A percentile compares a stretch with the other conserved stretches of the same genome.
Conservation (phyloP, 352 stramenopile species). For the Phytopythium litorale region DNA sequence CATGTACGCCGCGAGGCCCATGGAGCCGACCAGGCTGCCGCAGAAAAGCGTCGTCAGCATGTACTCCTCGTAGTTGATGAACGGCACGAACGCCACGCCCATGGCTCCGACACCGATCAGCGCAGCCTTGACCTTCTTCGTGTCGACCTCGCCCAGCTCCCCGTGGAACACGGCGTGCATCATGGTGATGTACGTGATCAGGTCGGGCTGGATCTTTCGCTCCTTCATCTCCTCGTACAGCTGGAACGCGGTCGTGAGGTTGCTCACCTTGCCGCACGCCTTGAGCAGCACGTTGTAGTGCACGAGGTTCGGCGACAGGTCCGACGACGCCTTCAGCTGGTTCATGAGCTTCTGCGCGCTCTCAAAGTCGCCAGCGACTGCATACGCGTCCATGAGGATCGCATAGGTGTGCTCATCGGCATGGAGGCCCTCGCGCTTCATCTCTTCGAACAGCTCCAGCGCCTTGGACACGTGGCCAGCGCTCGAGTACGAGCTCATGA, state of each 20-base stretch:
- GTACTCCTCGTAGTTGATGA: slow-evolving; percentile 76
- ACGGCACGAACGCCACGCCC: slow-evolving; percentile 49
- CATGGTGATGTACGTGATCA: slow-evolving; percentile 85
- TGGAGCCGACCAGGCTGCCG: slow-evolving; percentile 66
- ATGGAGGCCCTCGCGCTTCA: slow-evolving; percentile 44
- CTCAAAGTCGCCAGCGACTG: slow-evolving; percentile 55
- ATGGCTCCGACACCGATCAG: slow-evolving; percentile 57
- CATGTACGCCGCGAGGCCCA: slow-evolving; percentile 82
- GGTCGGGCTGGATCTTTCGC: slow-evolving; percentile 57
- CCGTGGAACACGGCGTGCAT: slow-evolving; percentile 86
- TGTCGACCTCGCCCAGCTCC: slow-evolving; percentile 61
- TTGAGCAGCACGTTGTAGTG: slow-evolving; percentile 85
- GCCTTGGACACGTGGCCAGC: slow-evolving; percentile 41
- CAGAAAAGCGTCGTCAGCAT: slow-evolving; percentile 75
- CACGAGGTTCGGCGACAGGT: slow-evolving; percentile 40
- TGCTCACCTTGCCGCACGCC: slow-evolving; percentile 62
- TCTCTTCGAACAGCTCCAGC: slow-evolving; percentile 53
- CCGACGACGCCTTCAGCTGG: slow-evolving; percentile 35
- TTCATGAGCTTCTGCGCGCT: slow-evolving; percentile 46
- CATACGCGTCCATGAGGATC: slow-evolving; percentile 73
- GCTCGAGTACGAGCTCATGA: slow-evolving; percentile 67
- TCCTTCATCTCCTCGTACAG: slow-evolving; percentile 86
- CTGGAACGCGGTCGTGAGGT: slow-evolving; percentile 69
- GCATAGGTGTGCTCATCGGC: slow-evolving; percentile 62
- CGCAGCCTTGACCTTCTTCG: slow-evolving; percentile 58